phyloP scores from a whole-genome alignment of 2,329 filamentous ascomycete genomes.

The Ophiostoma himal-ulmi region DNA sequence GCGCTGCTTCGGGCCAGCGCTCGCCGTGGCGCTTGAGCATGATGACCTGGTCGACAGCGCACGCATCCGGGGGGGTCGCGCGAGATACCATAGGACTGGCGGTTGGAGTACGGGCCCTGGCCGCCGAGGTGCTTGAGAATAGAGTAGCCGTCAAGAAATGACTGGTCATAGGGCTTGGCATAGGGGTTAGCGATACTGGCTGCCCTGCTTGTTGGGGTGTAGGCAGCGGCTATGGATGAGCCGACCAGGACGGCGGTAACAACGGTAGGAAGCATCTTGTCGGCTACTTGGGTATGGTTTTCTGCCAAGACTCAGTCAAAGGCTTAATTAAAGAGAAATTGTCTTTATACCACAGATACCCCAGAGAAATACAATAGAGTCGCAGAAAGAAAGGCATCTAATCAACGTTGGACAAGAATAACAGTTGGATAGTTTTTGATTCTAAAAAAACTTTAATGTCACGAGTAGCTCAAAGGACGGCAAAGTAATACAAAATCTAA shows the following conservation, averaged over 20 bases:
- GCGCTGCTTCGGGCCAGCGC: slow-evolving; percentile 55
- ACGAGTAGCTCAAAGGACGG: too few relatives aligned
- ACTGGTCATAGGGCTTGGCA: slow-evolving; percentile 21
- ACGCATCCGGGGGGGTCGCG: slow-evolving; percentile 48
- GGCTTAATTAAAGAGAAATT: background rate
- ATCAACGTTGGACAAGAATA: too few relatives aligned
- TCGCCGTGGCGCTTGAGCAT: slow-evolving; percentile 58
- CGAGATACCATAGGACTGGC: slow-evolving; percentile 41
- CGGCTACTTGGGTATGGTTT: too few relatives aligned
- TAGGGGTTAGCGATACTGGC: slow-evolving; percentile 20
- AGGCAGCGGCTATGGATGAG: slow-evolving; percentile 14
- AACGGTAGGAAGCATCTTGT: slow-evolving; percentile 12
- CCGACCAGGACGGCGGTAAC: slow-evolving; percentile 6
- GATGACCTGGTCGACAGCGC: slow-evolving; percentile 54
- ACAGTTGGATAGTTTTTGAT: too few relatives aligned
- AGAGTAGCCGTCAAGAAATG: slow-evolving; percentile 23
- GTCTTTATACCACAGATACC: too few relatives aligned
- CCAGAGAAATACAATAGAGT: too few relatives aligned
- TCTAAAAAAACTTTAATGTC: too few relatives aligned
- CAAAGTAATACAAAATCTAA: too few relatives aligned
- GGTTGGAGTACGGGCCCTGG: slow-evolving; percentile 24
- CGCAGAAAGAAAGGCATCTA: too few relatives aligned
- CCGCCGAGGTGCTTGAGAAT: slow-evolving; percentile 24
- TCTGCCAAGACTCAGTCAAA: too few relatives aligned
- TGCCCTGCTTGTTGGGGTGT: slow-evolving; percentile 22